Evolutionary conservation across 352 stramenopile species (phyloP), one percentile per base, ranked within the genome.

Genomic region (Phytophthora lateralis): DNA sequence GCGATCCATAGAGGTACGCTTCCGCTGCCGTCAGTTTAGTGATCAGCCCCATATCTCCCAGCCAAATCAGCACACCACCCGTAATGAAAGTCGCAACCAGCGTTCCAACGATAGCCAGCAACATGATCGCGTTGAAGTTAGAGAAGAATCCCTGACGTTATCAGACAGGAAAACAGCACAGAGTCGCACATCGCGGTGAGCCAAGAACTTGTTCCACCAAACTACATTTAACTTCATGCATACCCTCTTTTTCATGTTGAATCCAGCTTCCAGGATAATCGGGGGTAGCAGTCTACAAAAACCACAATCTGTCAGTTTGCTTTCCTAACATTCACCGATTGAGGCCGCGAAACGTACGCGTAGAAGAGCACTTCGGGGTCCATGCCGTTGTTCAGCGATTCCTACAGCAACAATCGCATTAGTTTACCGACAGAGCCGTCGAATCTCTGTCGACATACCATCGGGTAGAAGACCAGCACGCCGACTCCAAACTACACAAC

Each of bases 231-330:
- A 30, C 26, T 30, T 30, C 26, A 30, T 9, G 6, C 71, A 32
- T 78, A 90, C 85, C 52, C 80, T 74, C 63, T 93, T 93, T 71
- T 95, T 93, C 83, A 94, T 95, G 50, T 78, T 94, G 55, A 95
- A 95, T 7, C 87, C 87, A 14, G 85, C 87, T 60, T 95, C 87
- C 11, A 94, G 57, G 34, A 95, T 95, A 65, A 95, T 95, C 29
- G 87, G 87, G 10, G 87, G 87, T 15, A 95, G 61, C 21, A 86
- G 52, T 24, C 76, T 86, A 52, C 4, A 63, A 39, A 53, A 42
- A 46, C 7, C 20, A 52, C 6, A 51, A 54, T 21, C 14, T 34
- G 15, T 58, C 34, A 66, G 30, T 43, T 18, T 17, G 10, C 8
- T 6, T 11, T 17, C 10, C 45, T 11, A 38, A 12, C 18, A 12